Base-by-base conservation (phyloP, 176 grass and related monocot genomes). In the Poa pratensis region DNA sequence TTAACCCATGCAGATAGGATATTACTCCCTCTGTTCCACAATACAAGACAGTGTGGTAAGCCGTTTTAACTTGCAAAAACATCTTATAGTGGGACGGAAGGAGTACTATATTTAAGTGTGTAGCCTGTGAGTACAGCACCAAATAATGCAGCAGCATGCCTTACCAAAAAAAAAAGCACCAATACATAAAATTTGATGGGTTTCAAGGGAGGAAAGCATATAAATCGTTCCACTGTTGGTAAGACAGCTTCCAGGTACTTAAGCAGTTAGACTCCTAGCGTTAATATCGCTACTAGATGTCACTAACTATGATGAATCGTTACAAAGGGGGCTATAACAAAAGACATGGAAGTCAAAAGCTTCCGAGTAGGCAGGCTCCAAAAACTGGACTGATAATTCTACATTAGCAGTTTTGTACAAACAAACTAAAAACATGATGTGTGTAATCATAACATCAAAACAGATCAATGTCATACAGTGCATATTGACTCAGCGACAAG, bases 1-100 rank as follows among this genome's bases (percentile, higher is more conserved):
- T 80, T 62, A 85, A 79, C 48, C 28, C 70, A 52, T 76, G 73
- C 39, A 60, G 2, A 51, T 85, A 80, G 28, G 20, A 80, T 80
- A 51, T 17, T 70, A 81, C 28, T 30, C 28, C 28, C 28, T 30
- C 28, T 30, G 28, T 30, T 30, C 28, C 28, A 30, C 28, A 30
- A 30, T 30, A 30, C 28, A 30, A 30, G 28, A 30, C 28, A 30
- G 1, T 30, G 28, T 30, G 28, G 28, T 2, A 30, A 30, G 28
- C 28, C 2, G 28, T 30, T 30, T 30, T 30, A 30, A 30, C 2
- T 30, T 30, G 28, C 28, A 30, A 30, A 30, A 30, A 30, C 28
- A 30, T 30, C 28, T 30, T 30, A 30, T 30, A 30, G 28, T 30
- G 28, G 28, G 28, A 30, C 28, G 28, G 28, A 30, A 30, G 28